Evolutionary conservation across 768 basidiomycete genomes (phyloP).

Genomic region (Boletus sp.): DNA sequence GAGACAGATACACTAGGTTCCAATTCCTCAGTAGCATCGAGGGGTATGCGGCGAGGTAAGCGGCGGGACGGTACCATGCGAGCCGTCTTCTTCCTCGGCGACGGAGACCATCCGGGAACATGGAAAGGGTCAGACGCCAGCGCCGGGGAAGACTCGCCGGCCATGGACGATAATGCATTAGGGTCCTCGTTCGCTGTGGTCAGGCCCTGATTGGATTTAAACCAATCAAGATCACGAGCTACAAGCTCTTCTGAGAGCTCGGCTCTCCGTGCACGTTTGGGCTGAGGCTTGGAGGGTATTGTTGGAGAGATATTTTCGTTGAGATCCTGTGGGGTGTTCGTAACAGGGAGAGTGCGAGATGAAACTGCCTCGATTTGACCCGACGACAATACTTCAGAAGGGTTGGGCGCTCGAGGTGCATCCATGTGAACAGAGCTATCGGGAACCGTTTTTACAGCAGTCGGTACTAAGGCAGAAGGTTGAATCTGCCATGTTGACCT

Average conservation of each 20-base stretch:
- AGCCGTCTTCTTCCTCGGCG: constrained; percentile 21
- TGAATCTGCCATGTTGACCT: neutral
- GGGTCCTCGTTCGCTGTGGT: neutral
- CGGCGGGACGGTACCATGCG: constrained; percentile 27
- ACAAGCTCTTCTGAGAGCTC: constrained; percentile 24
- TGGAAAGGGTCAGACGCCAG: neutral
- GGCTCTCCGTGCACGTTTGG: constrained; percentile 23
- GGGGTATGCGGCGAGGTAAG: constrained; percentile 19
- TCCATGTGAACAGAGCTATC: neutral
- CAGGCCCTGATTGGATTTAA: constrained; percentile 15
- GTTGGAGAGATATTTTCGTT: neutral
- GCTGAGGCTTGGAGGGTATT: constrained; percentile 22
- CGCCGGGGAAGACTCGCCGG: neutral
- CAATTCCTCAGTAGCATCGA: neutral
- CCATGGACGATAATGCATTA: neutral
- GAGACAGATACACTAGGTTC: neutral
- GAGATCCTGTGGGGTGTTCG: neutral
- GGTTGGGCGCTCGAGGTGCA: neutral
- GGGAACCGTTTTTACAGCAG: neutral
- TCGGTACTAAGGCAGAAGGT: neutral
- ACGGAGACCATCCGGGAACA: neutral
- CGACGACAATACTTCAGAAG: neutral
- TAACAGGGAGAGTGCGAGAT: neutral
- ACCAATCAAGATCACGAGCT: constrained; percentile 33
- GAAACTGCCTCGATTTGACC: neutral